Percentiles rank a stretch among this genome's conserved stretches.
phyloP scores from a whole-genome alignment of 345 rosid species.

The Aurinia saxatilis region DNA sequence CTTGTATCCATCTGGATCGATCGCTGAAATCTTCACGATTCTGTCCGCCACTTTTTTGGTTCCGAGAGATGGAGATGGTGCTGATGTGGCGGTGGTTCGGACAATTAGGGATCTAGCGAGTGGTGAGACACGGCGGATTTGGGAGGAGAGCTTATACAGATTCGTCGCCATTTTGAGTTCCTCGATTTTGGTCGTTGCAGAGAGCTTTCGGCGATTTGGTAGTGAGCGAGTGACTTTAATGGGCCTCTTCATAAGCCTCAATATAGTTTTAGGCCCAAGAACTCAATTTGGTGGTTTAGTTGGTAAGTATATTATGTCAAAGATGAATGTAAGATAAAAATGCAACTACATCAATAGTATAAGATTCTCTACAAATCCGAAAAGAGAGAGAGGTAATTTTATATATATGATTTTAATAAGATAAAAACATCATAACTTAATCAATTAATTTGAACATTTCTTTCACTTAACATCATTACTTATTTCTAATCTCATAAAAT shows the following conservation, averaged over 20 bases:
- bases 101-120: conserved; percentile 30
- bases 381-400: no score
- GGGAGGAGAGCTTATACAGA: conserved; percentile 54
- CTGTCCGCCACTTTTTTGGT: conserved; percentile 82
- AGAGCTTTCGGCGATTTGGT: neutral
- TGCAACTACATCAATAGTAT: no score
- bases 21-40: conserved; percentile 82
- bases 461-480: no score
- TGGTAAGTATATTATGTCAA: no score
- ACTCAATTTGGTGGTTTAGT: neutral
- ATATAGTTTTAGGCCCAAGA: neutral
- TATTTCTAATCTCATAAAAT: no score
- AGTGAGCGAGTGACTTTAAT: neutral
- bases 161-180: conserved; percentile 45
- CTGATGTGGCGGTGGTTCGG: conserved; percentile 40
- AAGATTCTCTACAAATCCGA: no score
- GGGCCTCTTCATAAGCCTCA: conserved; percentile 12
- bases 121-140: conserved; percentile 48
- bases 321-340: no score
- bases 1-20: conserved; percentile 69
- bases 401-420: no score
- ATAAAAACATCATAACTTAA: no score
- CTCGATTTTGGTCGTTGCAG: conserved; percentile 9
- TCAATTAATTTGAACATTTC: no score
- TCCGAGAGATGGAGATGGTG: conserved; percentile 29